Conservation (phyloP, 2,329 filamentous ascomycete genomes). For the Didymellaceae sp. region DNA sequence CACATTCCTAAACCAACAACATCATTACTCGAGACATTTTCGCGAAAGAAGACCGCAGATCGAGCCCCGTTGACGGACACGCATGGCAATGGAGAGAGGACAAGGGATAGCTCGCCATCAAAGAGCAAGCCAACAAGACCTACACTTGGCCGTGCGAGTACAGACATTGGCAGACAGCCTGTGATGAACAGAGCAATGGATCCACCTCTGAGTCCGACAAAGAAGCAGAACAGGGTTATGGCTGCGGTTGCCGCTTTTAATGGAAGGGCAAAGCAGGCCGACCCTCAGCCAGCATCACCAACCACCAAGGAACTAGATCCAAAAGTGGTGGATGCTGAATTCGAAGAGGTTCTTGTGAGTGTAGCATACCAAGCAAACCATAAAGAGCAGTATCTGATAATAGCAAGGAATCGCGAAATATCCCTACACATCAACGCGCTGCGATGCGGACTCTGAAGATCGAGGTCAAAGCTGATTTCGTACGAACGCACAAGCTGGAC, state of each 20-base stretch:
- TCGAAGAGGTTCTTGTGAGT: conserved; percentile 66
- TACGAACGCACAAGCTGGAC: conserved; percentile 81
- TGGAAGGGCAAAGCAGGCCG: conserved; percentile 55
- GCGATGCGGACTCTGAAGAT: conserved; percentile 91
- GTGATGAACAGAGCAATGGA: conserved; percentile 17
- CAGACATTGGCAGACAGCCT: conserved; percentile 33
- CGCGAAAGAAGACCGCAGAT: conserved; percentile 46
- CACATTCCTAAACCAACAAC: conserved; percentile 52
- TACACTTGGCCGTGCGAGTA: conserved; percentile 35
- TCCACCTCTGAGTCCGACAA: conserved; percentile 28
- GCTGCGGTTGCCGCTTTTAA: conserved; percentile 70
- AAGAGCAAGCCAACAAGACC: conserved; percentile 29
- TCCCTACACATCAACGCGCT: conserved; percentile 89
- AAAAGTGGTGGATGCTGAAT: conserved; percentile 66
- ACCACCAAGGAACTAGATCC: conserved; percentile 55
- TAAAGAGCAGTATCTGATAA: conserved; percentile 27
- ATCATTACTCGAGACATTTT: conserved; percentile 49
- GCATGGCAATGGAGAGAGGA: conserved; percentile 41
- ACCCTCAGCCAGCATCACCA: conserved; percentile 32
- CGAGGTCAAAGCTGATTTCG: conserved; percentile 94
- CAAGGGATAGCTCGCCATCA: conserved; percentile 31
- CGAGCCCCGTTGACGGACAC: conserved; percentile 41
- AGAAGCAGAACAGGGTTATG: conserved; percentile 63
- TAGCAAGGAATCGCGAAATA: conserved; percentile 80
- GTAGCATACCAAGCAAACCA: conserved; percentile 49